Base-by-base conservation (phyloP, 2,329 filamentous ascomycete genomes). In the Scorias spongiosa region DNA sequence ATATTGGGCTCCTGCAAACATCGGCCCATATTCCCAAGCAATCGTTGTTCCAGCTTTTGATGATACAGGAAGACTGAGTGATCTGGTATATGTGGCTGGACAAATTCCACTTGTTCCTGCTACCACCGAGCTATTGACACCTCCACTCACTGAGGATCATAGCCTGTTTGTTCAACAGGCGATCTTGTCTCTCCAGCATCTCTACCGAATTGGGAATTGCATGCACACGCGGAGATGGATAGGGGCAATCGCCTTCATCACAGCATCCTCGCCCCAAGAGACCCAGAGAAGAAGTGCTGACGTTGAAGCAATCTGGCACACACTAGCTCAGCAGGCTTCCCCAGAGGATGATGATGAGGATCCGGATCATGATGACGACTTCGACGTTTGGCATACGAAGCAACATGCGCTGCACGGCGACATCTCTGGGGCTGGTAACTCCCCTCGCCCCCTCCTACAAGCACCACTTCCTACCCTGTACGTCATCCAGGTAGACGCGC, bases 1-100 rank as follows among this genome's bases (percentile, higher is more conserved):
- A 10, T 96, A 96, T 69, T 98, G 91, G 91, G 91, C 91, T 0
- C 91, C 91, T 0, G 89, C 91, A 15, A 96, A 96, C 57, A 96
- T 98, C 43, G 91, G 91, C 0, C 91, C 91, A 0, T 96, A 96
- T 63, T 95, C 88, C 44, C 91, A 98, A 65, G 86, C 87, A 3
- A 78, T 91, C 41, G 70, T 74, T 2, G 64, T 76, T 10, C 67
- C 68, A 17, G 17, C 39, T 12, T 9, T 18, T 2, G 48, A 55
- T 15, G 56, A 57, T 10, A 43, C 49, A 29, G 10, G 26, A 30
- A 41, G 48, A 39, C 11, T 29, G 18, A 37, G 29, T 37, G 32
- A 52, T 57, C 7, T 74, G 9, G 68, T 89, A 12, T 79, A 78
- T 44, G 71, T 95, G 30, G 88, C 91, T 0, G 91, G 91, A 0